Conservation (phyloP, 306 rosid genomes). For the Cicer arietinum region DNA sequence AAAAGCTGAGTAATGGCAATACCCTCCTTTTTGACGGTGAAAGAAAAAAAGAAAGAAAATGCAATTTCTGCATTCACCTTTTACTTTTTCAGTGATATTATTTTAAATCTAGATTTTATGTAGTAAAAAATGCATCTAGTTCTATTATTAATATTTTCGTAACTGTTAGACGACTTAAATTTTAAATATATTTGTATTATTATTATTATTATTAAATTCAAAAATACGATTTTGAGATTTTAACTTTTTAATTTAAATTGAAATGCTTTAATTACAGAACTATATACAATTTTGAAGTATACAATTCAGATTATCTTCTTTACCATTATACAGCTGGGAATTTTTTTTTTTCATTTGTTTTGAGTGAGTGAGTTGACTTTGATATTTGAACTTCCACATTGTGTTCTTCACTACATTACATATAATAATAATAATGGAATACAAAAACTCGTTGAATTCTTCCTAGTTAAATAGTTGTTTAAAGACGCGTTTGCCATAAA, state of each 20-base stretch:
- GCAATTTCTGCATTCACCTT: constrained; percentile 37
- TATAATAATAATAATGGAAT: constrained; percentile 18
- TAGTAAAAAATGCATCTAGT: no score
- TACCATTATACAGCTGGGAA: neutral
- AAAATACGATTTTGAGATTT: no score
- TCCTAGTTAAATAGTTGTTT: neutral
- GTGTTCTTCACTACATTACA: constrained; percentile 24
- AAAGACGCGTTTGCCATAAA: constrained; percentile 25
- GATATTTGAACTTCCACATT: constrained; percentile 29
- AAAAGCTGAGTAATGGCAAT: constrained; percentile 36
- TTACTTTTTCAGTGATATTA: constrained; percentile 14
- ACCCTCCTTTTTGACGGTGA: constrained; percentile 36
- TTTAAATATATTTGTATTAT: no score
- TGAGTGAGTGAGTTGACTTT: constrained; percentile 24
- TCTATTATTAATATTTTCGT: no score
- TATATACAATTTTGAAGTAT: no score
- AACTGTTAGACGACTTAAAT: no score
- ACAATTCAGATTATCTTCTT: neutral
- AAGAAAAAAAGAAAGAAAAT: constrained; percentile 34
- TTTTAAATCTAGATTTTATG: no score
- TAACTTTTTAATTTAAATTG: no score
- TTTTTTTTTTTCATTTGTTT: neutral
- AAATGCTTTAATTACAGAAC: no score
- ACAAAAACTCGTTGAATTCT: neutral
- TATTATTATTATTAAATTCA: no score